Percentiles rank a stretch among this genome's conserved stretches.
phyloP scores from a whole-genome alignment of 139 green algal genomes.

The Raphidocelis subcapitata region DNA sequence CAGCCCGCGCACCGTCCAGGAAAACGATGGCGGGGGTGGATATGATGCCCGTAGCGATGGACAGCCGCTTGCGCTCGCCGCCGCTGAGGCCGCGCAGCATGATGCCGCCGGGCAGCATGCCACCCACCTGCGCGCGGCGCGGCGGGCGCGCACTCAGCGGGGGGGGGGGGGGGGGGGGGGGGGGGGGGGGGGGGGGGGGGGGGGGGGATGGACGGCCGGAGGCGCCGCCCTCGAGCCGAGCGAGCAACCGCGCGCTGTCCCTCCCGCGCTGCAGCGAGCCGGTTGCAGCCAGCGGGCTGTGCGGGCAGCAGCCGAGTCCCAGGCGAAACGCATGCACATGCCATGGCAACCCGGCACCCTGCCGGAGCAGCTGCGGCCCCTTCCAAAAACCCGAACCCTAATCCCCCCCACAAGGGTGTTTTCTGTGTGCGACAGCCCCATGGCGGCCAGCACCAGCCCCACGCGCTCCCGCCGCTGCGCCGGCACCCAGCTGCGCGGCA shows the following conservation, averaged over 20 bases:
- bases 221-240: no score
- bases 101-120: slow-evolving; percentile 52
- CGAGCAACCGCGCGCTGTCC: background rate
- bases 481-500: slow-evolving; percentile 17
- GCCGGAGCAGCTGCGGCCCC: no score
- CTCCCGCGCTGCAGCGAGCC: background rate
- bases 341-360: no score
- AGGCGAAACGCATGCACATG: no score
- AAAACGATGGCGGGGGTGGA: slow-evolving; percentile 56
- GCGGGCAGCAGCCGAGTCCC: no score
- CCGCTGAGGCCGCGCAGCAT: slow-evolving; percentile 53
- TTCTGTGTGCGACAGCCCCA: slow-evolving; percentile 36
- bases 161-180: no score
- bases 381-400: no score
- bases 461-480: slow-evolving; percentile 16
- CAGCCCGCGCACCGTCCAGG: no score
- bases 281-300: no score
- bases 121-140: slow-evolving; percentile 41
- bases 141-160: no score
- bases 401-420: slow-evolving; percentile 43
- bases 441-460: slow-evolving; percentile 35
- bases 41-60: slow-evolving; percentile 68
- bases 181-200: no score
- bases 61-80: slow-evolving; percentile 53
- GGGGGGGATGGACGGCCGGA: no score